A percentile compares a stretch with the other conserved stretches of the same genome.
phyloP scores from a whole-genome alignment of 306 rosid genomes.

The Rosa lucieae region DNA sequence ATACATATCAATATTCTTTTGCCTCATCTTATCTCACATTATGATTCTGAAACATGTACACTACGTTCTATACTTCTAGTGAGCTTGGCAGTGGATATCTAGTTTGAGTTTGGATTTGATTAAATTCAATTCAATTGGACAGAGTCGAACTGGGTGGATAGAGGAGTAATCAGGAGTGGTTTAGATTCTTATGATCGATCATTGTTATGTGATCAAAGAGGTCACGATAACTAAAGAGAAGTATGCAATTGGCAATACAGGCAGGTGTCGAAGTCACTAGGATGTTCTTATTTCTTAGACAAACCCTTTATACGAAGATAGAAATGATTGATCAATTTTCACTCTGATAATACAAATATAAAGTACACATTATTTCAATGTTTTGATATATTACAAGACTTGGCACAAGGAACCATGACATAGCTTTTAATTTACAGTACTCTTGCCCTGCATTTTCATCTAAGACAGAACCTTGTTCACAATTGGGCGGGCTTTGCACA shows the following conservation, averaged over 20 bases:
- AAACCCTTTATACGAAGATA: background rate
- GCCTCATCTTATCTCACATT: background rate
- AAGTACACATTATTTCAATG: background rate
- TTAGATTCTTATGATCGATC: background rate
- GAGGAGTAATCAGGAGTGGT: constrained; percentile 6
- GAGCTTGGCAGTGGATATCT: background rate
- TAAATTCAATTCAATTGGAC: background rate
- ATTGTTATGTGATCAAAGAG: background rate
- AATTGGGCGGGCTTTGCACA: constrained; percentile 37
- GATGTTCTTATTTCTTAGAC: background rate
- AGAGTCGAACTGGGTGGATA: constrained; percentile 66
- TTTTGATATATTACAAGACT: background rate
- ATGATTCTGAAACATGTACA: background rate
- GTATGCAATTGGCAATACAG: background rate
- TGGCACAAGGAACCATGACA: background rate
- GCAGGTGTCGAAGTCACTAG: background rate
- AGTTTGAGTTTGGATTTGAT: background rate
- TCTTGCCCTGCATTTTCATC: background rate
- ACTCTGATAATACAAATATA: background rate
- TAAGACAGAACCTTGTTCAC: background rate
- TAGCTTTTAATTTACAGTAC: background rate
- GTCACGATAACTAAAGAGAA: background rate
- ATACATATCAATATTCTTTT: background rate
- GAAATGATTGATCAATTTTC: background rate
- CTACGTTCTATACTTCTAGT: background rate